Conservation (phyloP, 208 protist genomes). For the Angomonas ambiguus region DNA sequence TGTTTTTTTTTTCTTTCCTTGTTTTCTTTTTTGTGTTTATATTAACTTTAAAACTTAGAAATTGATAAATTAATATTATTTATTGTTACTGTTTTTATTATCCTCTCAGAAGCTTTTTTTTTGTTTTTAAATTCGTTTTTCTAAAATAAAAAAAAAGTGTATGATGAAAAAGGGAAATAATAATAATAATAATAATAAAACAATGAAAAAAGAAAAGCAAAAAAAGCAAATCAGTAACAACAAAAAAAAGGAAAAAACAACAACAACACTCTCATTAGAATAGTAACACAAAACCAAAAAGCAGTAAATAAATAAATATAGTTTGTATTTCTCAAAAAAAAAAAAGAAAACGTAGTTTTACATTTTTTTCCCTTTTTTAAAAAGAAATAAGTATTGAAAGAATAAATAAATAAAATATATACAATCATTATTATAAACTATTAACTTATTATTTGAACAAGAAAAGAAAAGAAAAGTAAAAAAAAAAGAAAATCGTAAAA, state of each 20-base stretch:
- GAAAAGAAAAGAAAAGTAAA: slow-evolving; percentile 8
- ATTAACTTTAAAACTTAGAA: too few relatives aligned
- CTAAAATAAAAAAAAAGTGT: not conserved
- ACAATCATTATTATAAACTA: too few relatives aligned
- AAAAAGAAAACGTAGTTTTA: too few relatives aligned
- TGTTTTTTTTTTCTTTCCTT: not conserved
- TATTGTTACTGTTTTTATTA: too few relatives aligned
- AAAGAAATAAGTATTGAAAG: too few relatives aligned
- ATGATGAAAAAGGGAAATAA: not conserved
- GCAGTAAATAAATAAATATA: too few relatives aligned
- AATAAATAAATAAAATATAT: too few relatives aligned
- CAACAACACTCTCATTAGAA: not conserved
- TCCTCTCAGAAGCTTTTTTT: too few relatives aligned
- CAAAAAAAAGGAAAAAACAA: not conserved
- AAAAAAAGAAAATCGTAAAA: not conserved
- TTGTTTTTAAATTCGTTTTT: too few relatives aligned
- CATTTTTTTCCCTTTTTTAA: not conserved
- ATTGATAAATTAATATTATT: too few relatives aligned
- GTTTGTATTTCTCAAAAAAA: not conserved
- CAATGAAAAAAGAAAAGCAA: not conserved
- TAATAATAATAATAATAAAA: not conserved
- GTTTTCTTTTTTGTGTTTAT: not conserved
- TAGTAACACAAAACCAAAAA: too few relatives aligned
- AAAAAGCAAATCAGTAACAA: slow-evolving; percentile 8
- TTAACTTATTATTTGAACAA: too few relatives aligned